These are phyloP conservation scores for Pseudogymnoascus sp. DNA, from an alignment of 2,329 filamentous ascomycete species.

Conservation along the genomic window DNA sequence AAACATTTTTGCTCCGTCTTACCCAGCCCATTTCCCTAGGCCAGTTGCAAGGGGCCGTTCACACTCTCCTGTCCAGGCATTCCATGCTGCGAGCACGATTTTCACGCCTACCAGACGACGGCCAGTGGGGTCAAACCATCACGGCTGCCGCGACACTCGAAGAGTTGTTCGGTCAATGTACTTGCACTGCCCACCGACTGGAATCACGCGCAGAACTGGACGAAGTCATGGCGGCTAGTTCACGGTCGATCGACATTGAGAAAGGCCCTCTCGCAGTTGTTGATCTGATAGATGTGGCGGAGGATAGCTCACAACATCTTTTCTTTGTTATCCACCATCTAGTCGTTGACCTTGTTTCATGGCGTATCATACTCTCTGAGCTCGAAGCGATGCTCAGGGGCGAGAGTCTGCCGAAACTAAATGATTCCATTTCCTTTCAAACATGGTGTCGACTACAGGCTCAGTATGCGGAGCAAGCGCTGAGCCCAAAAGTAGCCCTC, in stretches of 20 bases:
- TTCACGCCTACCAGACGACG: conserved; percentile 14
- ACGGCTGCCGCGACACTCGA: conserved; percentile 19
- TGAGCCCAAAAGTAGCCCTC: conserved; percentile 23
- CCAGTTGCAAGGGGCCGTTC: conserved; percentile 20
- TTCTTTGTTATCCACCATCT: conserved; percentile 21
- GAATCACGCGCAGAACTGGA: not conserved
- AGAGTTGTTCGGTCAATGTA: not conserved
- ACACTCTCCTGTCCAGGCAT: conserved; percentile 28
- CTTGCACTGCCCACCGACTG: not conserved
- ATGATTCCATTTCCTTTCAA: conserved; percentile 26
- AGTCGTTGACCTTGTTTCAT: conserved; percentile 30
- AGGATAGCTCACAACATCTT: conserved; percentile 8
- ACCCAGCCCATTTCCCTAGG: not conserved
- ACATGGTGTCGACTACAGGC: conserved; percentile 28
- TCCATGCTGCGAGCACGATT: conserved; percentile 34
- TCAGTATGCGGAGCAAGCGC: conserved; percentile 21
- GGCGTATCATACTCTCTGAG: conserved; percentile 20
- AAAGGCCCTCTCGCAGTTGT: conserved; percentile 16
- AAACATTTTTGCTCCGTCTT: conserved; percentile 19
- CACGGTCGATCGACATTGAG: conserved; percentile 21
- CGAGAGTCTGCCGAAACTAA: not conserved
- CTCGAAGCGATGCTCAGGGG: not conserved
- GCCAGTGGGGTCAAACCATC: conserved; percentile 28
- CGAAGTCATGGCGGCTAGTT: conserved; percentile 16
- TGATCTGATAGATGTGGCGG: conserved; percentile 16